Evolutionary conservation across 805 yeast genomes (phyloP), one percentile per base, ranked within the genome.

Genomic region (Kazachstania martiniae): DNA sequence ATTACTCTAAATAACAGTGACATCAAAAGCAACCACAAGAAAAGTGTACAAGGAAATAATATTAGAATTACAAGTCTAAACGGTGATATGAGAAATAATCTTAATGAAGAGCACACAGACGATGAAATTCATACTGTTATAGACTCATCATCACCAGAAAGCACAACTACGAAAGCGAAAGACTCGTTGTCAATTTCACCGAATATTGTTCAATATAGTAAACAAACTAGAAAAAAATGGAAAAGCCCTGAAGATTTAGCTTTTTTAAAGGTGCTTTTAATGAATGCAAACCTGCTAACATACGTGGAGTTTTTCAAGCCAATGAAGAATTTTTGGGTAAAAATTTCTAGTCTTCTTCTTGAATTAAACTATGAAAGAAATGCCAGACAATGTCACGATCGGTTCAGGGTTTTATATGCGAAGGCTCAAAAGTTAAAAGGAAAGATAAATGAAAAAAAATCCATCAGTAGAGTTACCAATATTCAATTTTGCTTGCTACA

Each of bases 311-410:
- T 41, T 34, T 47, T 42, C 32, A 49, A 49, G 38, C 53, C 53
- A 8, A 49, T 49, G 53, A 49, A 49, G 26, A 47, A 45, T 19
- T 51, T 46, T 32, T 49, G 56, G 54, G 40, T 42, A 8, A 40
- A 39, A 17, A 39, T 49, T n/a, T 46, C 51, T 12, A 33, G 38
- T 13, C 39, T 42, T n/a, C 28, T 51, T 16, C 39, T 43, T 16
- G 40, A 35, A 26, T 38, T 43, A 28, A 37, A 38, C 8, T 39
- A 34, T 27, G 41, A 38, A 12, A 39, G 54, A 33, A 51, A 51
- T 36, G 37, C 48, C n/a, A 41, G 56, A 27, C 56, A 51, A 31
- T 49, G 54, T 29, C 51, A 50, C 28, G 56, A 51, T 37, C 35
- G 56, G 22, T 51, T 49, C 34, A 51, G 49, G 33, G 45, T 51